A percentile compares a stretch with the other conserved stretches of the same genome.
phyloP scores from a whole-genome alignment of 352 stramenopile genomes.

The Pythium volutum region DNA sequence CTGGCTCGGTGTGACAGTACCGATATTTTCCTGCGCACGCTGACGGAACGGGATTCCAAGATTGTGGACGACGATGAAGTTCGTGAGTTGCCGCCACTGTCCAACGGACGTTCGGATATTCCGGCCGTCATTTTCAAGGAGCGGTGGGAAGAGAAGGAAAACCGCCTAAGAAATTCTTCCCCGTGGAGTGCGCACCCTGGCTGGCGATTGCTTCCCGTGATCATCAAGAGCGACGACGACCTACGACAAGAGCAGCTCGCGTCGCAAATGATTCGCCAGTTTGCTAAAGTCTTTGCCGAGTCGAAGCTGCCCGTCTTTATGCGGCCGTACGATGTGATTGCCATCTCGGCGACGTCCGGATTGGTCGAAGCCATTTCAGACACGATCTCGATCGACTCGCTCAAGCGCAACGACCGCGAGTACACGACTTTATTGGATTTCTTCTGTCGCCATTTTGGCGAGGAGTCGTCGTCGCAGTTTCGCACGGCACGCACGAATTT shows the following conservation, averaged over 20 bases:
- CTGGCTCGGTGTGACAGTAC: constrained; percentile 75
- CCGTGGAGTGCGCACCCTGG: constrained; percentile 77
- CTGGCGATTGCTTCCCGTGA: constrained; percentile 92
- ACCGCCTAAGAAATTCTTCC: constrained; percentile 85
- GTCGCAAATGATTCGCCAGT: constrained; percentile 94
- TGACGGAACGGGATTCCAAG: constrained; percentile 74
- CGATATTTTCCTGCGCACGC: constrained; percentile 62
- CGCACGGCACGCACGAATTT: constrained; percentile 85
- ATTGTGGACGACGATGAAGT: constrained; percentile 48
- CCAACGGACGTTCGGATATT: constrained; percentile 30
- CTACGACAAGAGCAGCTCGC: constrained; percentile 97
- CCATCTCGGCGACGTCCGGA: constrained; percentile 90
- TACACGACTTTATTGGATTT: constrained; percentile 93
- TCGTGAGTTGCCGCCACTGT: constrained; percentile 26
- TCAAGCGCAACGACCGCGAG: constrained; percentile 95
- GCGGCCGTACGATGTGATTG: constrained; percentile 95
- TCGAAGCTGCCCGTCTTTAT: constrained; percentile 94
- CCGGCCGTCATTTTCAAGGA: constrained; percentile 92
- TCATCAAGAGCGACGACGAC: constrained; percentile 99
- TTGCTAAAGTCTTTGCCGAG: constrained; percentile 94
- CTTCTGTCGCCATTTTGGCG: constrained; percentile 92
- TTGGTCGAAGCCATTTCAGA: constrained; percentile 97
- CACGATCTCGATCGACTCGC: constrained; percentile 96
- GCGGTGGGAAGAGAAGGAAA: constrained; percentile 93
- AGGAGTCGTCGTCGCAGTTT: constrained; percentile 66